Conservation (phyloP, 2,329 filamentous ascomycete genomes). For the Talaromyces sp. region DNA sequence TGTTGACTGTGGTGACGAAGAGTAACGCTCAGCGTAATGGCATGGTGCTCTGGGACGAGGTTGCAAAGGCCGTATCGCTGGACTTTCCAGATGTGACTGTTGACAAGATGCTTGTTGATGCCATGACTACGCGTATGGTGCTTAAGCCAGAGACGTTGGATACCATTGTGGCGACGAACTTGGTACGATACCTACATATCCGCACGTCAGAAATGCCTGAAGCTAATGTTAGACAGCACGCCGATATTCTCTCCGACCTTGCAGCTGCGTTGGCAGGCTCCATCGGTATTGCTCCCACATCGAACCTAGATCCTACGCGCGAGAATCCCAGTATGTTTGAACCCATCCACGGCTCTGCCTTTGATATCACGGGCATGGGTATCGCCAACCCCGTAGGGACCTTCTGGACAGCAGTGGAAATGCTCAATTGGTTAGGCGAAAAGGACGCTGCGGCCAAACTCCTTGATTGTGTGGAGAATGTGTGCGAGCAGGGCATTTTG, state of each 20-base stretch:
- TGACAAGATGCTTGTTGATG: constrained; percentile 57
- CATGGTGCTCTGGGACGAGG: constrained; percentile 56
- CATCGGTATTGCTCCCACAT: constrained; percentile 69
- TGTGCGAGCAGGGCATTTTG: constrained; percentile 53
- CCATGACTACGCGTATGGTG: constrained; percentile 56
- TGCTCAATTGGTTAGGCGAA: constrained; percentile 62
- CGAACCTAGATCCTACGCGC: constrained; percentile 62
- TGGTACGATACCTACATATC: constrained; percentile 29
- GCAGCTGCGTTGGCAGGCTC: constrained; percentile 66
- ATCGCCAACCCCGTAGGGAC: constrained; percentile 62
- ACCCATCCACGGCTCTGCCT: constrained; percentile 61
- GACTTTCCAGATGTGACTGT: constrained; percentile 51
- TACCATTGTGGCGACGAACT: constrained; percentile 53
- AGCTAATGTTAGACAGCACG: constrained; percentile 36
- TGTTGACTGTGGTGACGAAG: constrained; percentile 55
- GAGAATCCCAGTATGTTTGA: constrained; percentile 61
- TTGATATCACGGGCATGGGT: constrained; percentile 62
- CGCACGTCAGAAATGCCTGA: neutral
- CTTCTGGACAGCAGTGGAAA: constrained; percentile 67
- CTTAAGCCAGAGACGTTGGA: constrained; percentile 49
- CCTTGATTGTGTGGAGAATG: constrained; percentile 59
- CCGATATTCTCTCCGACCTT: constrained; percentile 67
- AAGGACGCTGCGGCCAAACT: constrained; percentile 54
- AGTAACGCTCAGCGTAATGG: constrained; percentile 54
- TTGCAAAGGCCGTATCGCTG: constrained; percentile 46